Evolutionary conservation across 2,329 filamentous ascomycete species (phyloP), one percentile per base, ranked within the genome.

Genomic region (Alternaria brassicicola): DNA sequence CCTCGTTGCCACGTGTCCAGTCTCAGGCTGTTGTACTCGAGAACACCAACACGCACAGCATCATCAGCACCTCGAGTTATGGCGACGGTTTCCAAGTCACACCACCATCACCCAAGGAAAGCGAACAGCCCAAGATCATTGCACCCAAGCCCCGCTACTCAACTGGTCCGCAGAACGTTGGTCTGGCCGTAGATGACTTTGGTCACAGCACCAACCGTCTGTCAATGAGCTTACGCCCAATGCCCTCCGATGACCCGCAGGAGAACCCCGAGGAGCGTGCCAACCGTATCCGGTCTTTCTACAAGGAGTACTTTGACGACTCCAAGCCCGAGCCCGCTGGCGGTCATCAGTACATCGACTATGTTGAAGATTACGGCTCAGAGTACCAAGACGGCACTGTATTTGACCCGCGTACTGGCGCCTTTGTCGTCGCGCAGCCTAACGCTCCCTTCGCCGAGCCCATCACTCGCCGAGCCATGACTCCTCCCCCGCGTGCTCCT

Each of bases 261-360:
- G 95, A 98, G 74, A 94, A 97, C 74, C 93, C 95, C 0, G 95
- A 98, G 77, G 89, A 94, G 72, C 88, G 95, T 70, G 95, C 95
- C 64, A 98, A 97, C 82, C 89, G 95, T 57, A 99, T 99, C 67
- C 87, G 95, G 76, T 99, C 95, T 4, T 99, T 99, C 82, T 99
- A 99, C 83, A 97, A 97, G 81, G 95, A 99, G 76, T 99, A 99
- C 81, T 99, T 99, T 69, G 95, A 98, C 66, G 94, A 97, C 39
- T 87, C 83, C 58, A 91, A 88, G 74, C 77, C 80, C 2, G 80
- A 79, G 39, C 74, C 72, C 33, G 70, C 65, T 15, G 69, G 71
- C 23, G 67, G 64, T 33, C 67, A 72, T 50, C 62, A 66, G 23
- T 74, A 80, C 60, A 79, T 79, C 33, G 80, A 81, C 38, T 91